phyloP scores from a whole-genome alignment of 305 asterid genomes.

The Solanum chacoense region DNA sequence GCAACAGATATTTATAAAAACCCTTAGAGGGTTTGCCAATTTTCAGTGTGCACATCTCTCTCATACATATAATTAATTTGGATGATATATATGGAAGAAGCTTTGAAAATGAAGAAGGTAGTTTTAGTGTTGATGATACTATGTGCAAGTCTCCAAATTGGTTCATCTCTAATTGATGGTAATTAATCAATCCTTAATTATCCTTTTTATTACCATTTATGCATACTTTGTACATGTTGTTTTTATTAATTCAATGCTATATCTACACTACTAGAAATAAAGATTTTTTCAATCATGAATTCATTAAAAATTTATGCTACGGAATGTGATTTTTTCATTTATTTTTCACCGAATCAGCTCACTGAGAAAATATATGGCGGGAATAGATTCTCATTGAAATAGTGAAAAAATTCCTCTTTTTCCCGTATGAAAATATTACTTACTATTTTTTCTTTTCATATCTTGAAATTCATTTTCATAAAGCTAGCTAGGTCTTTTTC shows the following conservation, averaged over 20 bases:
- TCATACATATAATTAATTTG: not conserved
- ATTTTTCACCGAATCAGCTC: not conserved
- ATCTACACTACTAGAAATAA: not conserved
- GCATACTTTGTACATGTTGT: not conserved
- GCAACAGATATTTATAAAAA: not conserved
- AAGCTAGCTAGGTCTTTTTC: not conserved
- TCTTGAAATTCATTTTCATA: too few species aligned
- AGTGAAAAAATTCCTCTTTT: not conserved
- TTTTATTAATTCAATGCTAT: not conserved
- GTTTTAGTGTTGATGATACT: not conserved
- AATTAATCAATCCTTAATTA: not conserved
- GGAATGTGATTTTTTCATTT: not conserved
- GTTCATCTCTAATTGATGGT: constrained; percentile 16
- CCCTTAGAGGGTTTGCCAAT: not conserved
- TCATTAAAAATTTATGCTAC: not conserved
- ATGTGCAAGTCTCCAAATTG: constrained; percentile 6
- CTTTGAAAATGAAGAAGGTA: constrained; percentile 1
- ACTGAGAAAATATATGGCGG: accelerated
- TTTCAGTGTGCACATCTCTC: not conserved
- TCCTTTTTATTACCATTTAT: not conserved
- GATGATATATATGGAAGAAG: not conserved
- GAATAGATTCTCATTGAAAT: not conserved
- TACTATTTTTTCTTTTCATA: not conserved
- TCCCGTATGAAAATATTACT: not conserved
- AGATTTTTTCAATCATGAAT: not conserved